Percentiles rank a stretch among this genome's conserved stretches.
Evolutionary conservation across 306 rosid species (phyloP).

Genomic region (Arachis hypogaea): DNA sequence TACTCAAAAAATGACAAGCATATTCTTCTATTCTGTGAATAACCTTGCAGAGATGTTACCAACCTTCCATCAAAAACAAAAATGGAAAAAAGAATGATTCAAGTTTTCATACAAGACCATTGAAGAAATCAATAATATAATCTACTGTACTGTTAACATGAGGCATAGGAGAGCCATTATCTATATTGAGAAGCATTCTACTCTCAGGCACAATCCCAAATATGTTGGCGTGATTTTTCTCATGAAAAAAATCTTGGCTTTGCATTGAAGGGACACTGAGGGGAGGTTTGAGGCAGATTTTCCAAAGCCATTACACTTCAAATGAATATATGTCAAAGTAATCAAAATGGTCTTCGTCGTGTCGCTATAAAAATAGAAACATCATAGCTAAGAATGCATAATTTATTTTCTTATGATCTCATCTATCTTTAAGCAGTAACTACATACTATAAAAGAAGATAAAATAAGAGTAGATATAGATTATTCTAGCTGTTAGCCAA

Average conservation of each 20-base stretch:
- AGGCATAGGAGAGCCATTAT: slow-evolving; percentile 93
- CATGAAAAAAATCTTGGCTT: slow-evolving; percentile 93
- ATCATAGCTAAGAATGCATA: slow-evolving; percentile 24
- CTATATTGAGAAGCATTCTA: slow-evolving; percentile 92
- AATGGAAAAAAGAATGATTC: neutral
- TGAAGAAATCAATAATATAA: slow-evolving; percentile 29
- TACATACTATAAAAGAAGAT: slow-evolving; percentile 12
- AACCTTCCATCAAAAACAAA: slow-evolving; percentile 54
- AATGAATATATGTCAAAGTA: slow-evolving; percentile 71
- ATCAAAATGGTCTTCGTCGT: slow-evolving; percentile 75
- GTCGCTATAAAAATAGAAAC: slow-evolving; percentile 61
- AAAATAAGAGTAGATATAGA: neutral
- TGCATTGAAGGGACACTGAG: slow-evolving; percentile 76
- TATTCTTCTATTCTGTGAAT: slow-evolving; percentile 43
- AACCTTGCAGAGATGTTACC: slow-evolving; percentile 59
- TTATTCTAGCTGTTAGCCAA: slow-evolving; percentile 3
- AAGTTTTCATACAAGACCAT: neutral
- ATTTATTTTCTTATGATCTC: neutral
- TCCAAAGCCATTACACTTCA: slow-evolving; percentile 70
- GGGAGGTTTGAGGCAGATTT: slow-evolving; percentile 75
- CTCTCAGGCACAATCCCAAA: slow-evolving; percentile 90
- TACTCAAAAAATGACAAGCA: slow-evolving; percentile 42
- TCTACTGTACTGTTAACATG: slow-evolving; percentile 55
- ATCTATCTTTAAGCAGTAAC: slow-evolving; percentile 22
- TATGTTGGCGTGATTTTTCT: slow-evolving; percentile 83